A percentile compares a stretch with the other conserved stretches of the same genome.
Conservation (phyloP, 139 green algal genomes). For the Micromonas pusilla region DNA sequence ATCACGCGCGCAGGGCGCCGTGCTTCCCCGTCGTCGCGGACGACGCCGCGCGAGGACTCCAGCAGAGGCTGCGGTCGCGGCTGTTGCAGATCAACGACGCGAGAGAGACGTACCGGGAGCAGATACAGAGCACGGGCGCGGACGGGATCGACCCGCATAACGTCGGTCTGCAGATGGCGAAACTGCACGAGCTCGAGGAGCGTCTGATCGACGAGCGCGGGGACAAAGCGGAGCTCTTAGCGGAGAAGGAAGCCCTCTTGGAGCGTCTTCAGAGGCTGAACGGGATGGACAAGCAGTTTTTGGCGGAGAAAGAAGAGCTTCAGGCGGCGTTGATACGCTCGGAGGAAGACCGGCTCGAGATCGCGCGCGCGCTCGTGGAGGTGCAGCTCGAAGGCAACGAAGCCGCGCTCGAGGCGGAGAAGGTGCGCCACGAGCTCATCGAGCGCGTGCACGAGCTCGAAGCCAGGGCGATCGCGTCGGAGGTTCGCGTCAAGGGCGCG, state of each 20-base stretch:
- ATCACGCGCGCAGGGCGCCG: slow-evolving; percentile 29
- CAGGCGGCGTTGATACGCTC: slow-evolving; percentile 52
- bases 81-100: slow-evolving; percentile 44
- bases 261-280: slow-evolving; percentile 33
- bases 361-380: slow-evolving; percentile 53
- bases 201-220: slow-evolving; percentile 48
- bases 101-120: slow-evolving; percentile 6
- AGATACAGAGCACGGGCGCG: slow-evolving; percentile 37
- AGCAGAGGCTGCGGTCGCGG: slow-evolving; percentile 48
- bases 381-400: slow-evolving; percentile 40
- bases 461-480: not conserved
- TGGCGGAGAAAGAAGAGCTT: slow-evolving; percentile 47
- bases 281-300: slow-evolving; percentile 30
- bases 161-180: slow-evolving; percentile 46
- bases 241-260: slow-evolving; percentile 47
- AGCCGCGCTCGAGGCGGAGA: not conserved
- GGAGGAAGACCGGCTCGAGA: slow-evolving; percentile 55
- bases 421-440: not conserved
- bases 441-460: not conserved
- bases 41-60: slow-evolving; percentile 44
- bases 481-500: not conserved
- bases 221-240: slow-evolving; percentile 43
- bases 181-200: slow-evolving; percentile 54
- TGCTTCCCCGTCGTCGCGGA: slow-evolving; percentile 60
- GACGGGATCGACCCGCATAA: slow-evolving; percentile 44